Conservation (phyloP, 176 grass and related monocot species). For the Lolium multiflorum region DNA sequence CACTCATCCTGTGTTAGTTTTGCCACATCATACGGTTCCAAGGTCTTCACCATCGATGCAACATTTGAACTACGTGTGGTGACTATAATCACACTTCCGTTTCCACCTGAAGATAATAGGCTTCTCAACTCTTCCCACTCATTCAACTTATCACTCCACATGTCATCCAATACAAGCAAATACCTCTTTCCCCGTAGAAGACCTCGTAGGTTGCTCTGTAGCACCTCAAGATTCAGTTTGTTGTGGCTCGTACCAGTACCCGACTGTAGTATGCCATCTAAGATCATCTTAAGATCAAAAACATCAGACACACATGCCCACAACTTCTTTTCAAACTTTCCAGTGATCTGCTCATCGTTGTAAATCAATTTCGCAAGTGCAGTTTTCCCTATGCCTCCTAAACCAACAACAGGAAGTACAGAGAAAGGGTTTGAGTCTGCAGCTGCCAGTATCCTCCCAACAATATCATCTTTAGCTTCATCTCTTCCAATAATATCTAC, state of each 20-base stretch:
- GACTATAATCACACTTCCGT: neutral
- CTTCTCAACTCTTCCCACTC: slow-evolving; percentile 7
- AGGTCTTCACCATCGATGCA: slow-evolving; percentile 10
- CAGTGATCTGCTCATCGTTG: neutral
- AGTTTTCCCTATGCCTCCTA: slow-evolving; percentile 20
- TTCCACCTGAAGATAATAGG: neutral
- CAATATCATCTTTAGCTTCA: neutral
- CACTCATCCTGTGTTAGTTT: neutral
- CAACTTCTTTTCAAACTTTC: neutral
- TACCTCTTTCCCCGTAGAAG: neutral
- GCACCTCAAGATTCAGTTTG: neutral
- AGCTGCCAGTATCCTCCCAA: neutral
- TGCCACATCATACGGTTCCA: slow-evolving; percentile 1
- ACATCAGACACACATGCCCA: slow-evolving; percentile 12
- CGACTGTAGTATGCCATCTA: slow-evolving; percentile 5
- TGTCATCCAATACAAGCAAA: neutral
- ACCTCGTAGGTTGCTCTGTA: neutral
- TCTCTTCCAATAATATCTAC: neutral
- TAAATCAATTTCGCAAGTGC: neutral
- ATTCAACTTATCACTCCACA: neutral
- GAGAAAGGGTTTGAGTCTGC: neutral
- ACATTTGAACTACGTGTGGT: neutral
- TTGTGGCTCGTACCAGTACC: neutral
- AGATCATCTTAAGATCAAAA: neutral
- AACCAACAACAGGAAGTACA: slow-evolving; percentile 19